Evolutionary conservation across 2,329 filamentous ascomycete genomes (phyloP).

Genomic region (Aspergillus fructus): DNA sequence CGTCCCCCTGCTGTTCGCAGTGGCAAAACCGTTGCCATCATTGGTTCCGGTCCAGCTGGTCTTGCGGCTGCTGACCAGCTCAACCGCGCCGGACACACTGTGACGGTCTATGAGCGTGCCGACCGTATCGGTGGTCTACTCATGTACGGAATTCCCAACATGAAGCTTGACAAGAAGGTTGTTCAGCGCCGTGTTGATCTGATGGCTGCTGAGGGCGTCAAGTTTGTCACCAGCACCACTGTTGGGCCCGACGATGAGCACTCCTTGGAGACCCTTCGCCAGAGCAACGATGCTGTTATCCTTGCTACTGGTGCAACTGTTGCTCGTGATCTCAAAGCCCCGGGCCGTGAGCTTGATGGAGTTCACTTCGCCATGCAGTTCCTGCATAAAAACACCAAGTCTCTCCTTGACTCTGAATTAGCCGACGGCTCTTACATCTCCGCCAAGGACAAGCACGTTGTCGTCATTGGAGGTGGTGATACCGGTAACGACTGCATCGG

Average conservation of each 20-base stretch:
- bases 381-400: slow-evolving; percentile 96
- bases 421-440: slow-evolving; percentile 84
- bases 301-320: slow-evolving; percentile 92
- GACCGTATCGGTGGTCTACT: slow-evolving; percentile 88
- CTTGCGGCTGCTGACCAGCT: slow-evolving; percentile 89
- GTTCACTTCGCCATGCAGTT: slow-evolving; percentile 98
- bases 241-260: slow-evolving; percentile 73
- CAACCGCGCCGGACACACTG: slow-evolving; percentile 83
- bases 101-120: slow-evolving; percentile 89
- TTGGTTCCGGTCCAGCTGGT: slow-evolving; percentile 90
- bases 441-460: slow-evolving; percentile 91
- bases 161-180: slow-evolving; percentile 98
- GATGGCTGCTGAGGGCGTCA: slow-evolving; percentile 84
- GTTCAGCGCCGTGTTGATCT: slow-evolving; percentile 95
- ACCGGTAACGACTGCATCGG: slow-evolving; percentile 98
- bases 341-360: slow-evolving; percentile 81
- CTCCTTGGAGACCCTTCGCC: slow-evolving; percentile 69
- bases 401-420: slow-evolving; percentile 86
- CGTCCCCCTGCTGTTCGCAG: slow-evolving; percentile 74
- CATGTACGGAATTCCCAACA: slow-evolving; percentile 99
- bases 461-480: slow-evolving; percentile 96
- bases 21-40: slow-evolving; percentile 83
- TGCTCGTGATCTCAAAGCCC: slow-evolving; percentile 86
- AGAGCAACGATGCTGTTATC: slow-evolving; percentile 76
- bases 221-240: slow-evolving; percentile 73